Base-by-base conservation (phyloP, 805 yeast species). In the Ogataea saltuana region DNA sequence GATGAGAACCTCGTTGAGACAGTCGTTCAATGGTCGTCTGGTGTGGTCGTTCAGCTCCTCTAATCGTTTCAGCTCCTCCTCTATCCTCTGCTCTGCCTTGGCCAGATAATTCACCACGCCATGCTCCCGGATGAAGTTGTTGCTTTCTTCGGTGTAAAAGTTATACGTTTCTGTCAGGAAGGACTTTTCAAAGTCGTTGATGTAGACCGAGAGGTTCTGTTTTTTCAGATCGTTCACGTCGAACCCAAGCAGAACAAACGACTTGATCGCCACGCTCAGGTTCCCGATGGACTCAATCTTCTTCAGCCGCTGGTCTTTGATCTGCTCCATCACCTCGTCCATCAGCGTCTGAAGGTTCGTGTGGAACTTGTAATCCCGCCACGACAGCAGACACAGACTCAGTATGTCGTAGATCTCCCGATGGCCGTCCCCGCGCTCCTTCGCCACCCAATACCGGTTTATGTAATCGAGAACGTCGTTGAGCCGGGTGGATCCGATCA, bases 391-490 rank as follows among this genome's bases (percentile, higher is more conserved):
- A 39, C 96, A 85, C 50, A 93, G 71, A 4, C 97, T 88, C 61
- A 89, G 83, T 17, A 95, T 95, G 64, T 93, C 99, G 64, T 81
- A 88, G 34, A 93, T 82, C 58, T 88, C 89, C 50, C 89, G 76
- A 57, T 88, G 80, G 13, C 97, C 97, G 61, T 91, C 97, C 32
- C 88, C 85, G 59, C 98, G 77, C 65, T 91, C 98, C 59, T 95
- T 90, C 55, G 85, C 86, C 33, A 95, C 97, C 99, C 99, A 93
- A 67, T 91, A 93, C 49, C 98, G 78, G 65, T 93, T 93, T 78
- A 93, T 81, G 65, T 93, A 93, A 63, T 91, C 97, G 58, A 93
- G 87, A 5, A 95, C 90, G 61, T 95, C 93, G 63, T 88, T 89
- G 62, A 93, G 68, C 64, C 88, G 86, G 12, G 89, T 85, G 1